Percentiles rank a stretch among this genome's conserved stretches.
These are phyloP conservation scores for Coniferiporia weirii DNA, from an alignment of 1,284 basidiomycete species.

Conservation along the genomic window DNA sequence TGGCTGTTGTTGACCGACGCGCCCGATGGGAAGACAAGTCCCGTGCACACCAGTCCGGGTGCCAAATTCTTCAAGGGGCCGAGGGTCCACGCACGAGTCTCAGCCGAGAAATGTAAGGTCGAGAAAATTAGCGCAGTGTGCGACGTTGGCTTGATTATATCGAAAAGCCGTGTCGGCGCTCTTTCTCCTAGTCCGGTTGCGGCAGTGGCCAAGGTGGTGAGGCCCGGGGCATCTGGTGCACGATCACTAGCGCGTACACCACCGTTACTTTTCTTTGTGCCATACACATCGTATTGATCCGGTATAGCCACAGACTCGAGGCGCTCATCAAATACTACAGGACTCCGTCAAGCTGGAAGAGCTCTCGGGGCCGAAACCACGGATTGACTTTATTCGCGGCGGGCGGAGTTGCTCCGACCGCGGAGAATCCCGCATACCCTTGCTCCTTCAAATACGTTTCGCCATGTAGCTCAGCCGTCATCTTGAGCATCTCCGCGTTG, in stretches of 20 bases:
- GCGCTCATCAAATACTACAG: too few species aligned
- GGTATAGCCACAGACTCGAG: too few species aligned
- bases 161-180: conserved; percentile 15
- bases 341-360: not conserved
- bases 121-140: conserved; percentile 20
- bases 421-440: not conserved
- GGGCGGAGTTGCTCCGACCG: not conserved
- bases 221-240: conserved; percentile 1
- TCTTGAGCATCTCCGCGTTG: conserved; percentile 33
- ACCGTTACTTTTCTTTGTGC: too few species aligned
- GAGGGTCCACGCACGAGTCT: not conserved
- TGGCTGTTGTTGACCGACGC: not conserved
- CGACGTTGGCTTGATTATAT: conserved; percentile 16
- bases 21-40: conserved; percentile 8
- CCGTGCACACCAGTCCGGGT: conserved; percentile 3
- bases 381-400: not conserved
- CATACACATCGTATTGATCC: too few species aligned
- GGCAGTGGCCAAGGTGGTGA: not conserved
- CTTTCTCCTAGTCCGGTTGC: not conserved
- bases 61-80: not conserved
- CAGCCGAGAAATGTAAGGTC: not conserved
- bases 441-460: conserved; percentile 1
- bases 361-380: not conserved
- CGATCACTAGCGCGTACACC: not conserved
- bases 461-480: conserved; percentile 6